Conservation (phyloP, 441 rosid genomes). For the Hura crepitans region DNA sequence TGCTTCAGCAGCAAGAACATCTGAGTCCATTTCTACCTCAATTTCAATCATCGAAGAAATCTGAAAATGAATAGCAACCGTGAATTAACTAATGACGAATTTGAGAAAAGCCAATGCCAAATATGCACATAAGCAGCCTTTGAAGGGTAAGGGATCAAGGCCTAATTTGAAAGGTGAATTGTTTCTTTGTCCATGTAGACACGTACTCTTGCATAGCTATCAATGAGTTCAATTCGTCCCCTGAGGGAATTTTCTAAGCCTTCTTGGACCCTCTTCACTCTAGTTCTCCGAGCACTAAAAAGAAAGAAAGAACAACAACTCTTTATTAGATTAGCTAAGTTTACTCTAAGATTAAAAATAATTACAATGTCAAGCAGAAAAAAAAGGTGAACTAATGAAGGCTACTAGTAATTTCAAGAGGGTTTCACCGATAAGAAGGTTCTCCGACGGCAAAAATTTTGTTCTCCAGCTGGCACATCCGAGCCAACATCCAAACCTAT, state of each 20-base stretch:
- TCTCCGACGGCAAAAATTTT: conserved; percentile 91
- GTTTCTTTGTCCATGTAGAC: conserved; percentile 2
- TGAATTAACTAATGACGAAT: conserved; percentile 5
- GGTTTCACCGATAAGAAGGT: conserved; percentile 79
- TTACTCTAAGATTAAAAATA: neutral
- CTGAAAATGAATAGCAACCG: conserved; percentile 32
- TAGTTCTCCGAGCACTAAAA: conserved; percentile 65
- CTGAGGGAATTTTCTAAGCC: conserved; percentile 68
- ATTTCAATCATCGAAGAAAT: conserved; percentile 96
- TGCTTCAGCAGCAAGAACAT: conserved; percentile 94
- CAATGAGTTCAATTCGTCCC: conserved; percentile 82
- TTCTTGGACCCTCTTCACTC: conserved; percentile 78
- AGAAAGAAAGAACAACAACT: conserved; percentile 19
- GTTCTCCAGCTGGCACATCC: conserved; percentile 96
- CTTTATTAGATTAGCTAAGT: conserved; percentile 7
- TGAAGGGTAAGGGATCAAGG: neutral
- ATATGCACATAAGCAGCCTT: neutral
- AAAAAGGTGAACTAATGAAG: conserved; percentile 10
- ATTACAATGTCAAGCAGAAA: conserved; percentile 14
- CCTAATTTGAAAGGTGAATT: neutral
- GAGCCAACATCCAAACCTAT: conserved; percentile 94
- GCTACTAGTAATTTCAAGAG: conserved; percentile 22
- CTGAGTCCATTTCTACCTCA: conserved; percentile 88
- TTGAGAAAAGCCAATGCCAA: neutral
- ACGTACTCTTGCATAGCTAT: conserved; percentile 85